Percentiles rank a stretch among this genome's conserved stretches.
These are phyloP conservation scores for grape (Vitis vinifera) DNA, from an alignment of 164 flowering plant species.

Conservation along the genomic window ASM3070453v1 NC_081819.1:22329501-22330000, in stretches of 20 bases:
- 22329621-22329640: background rate
- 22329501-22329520: constrained; percentile 99
- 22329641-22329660: no score
- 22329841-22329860: background rate
- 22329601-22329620: constrained; percentile 3
- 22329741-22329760: constrained; percentile 96
- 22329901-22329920: constrained; percentile 89
- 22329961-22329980: constrained; percentile 97
- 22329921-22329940: constrained; percentile 93
- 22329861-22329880: constrained; percentile 9
- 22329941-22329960: constrained; percentile 90
- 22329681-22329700: constrained; percentile 35
- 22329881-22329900: constrained; percentile 92
- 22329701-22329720: constrained; percentile 99
- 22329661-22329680: background rate
- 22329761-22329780: constrained; percentile 99
- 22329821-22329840: background rate
- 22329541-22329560: constrained; percentile 99
- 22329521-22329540: constrained; percentile 99
- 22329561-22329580: constrained; percentile 97
- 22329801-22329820: background rate
- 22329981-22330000: constrained; percentile 17
- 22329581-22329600: constrained; percentile 99
- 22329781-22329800: constrained; percentile 68
- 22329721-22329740: constrained; percentile 99